Evolutionary conservation across 192 early-diverging fungal genomes (phyloP).

Genomic region (Spinellus fusiger): DNA sequence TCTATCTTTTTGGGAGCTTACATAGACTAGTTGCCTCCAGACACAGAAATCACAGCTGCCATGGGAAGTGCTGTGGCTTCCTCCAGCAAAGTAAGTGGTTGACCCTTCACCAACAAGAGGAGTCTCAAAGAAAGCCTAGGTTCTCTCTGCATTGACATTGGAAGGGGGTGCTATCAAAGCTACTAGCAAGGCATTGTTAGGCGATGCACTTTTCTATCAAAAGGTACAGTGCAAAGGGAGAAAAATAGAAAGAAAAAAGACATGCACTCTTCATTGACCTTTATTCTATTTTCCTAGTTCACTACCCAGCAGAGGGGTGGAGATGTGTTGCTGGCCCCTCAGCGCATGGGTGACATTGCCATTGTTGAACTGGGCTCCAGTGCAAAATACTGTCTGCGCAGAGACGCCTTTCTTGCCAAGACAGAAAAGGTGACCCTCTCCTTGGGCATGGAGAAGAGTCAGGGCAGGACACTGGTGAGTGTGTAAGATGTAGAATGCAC

Average conservation of each 20-base stretch:
- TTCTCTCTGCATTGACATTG: constrained; percentile 20
- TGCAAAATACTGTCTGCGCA: constrained; percentile 56
- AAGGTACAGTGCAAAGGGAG: constrained; percentile 21
- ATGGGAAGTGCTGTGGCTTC: constrained; percentile 48
- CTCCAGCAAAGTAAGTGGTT: constrained; percentile 39
- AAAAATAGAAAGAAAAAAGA: neutral
- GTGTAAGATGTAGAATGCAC: neutral
- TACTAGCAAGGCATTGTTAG: constrained; percentile 19
- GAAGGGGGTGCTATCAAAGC: constrained; percentile 29
- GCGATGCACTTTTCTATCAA: constrained; percentile 35
- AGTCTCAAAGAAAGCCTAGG: constrained; percentile 4
- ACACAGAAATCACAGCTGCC: constrained; percentile 44
- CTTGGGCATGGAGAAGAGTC: constrained; percentile 27
- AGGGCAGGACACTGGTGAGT: neutral
- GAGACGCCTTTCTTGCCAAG: constrained; percentile 55
- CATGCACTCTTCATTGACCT: neutral
- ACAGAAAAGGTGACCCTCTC: constrained; percentile 48
- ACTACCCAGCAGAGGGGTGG: constrained; percentile 47
- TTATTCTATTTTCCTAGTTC: constrained; percentile 30
- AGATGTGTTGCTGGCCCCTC: constrained; percentile 63
- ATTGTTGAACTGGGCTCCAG: constrained; percentile 51
- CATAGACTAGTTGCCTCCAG: constrained; percentile 43
- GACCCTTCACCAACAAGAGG: constrained; percentile 20
- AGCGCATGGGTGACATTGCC: constrained; percentile 55
- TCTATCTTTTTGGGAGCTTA: neutral